Conservation (phyloP, 1,284 basidiomycete genomes). For the Sanguinoderma infundibulare region DNA sequence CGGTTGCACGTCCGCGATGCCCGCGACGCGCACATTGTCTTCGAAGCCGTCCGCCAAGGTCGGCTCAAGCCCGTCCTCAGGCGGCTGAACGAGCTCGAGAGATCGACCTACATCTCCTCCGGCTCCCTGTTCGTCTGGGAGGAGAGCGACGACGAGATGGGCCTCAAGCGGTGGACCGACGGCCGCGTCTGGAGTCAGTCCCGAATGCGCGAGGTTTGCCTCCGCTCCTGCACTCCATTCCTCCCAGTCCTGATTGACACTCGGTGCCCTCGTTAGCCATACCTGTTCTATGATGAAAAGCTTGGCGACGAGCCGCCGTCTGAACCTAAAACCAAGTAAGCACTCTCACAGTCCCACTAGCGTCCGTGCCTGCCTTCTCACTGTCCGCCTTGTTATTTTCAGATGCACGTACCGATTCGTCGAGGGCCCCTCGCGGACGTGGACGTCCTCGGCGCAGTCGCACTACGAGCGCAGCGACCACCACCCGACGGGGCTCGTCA, state of each 20-base stretch:
- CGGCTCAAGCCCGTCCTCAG: slow-evolving; percentile 52
- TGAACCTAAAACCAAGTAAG: slow-evolving; percentile 46
- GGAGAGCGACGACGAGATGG: slow-evolving; percentile 65
- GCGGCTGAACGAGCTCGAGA: slow-evolving; percentile 62
- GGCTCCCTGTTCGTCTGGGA: slow-evolving; percentile 72
- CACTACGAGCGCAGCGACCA: slow-evolving; percentile 60
- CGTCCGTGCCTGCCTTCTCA: slow-evolving; percentile 20
- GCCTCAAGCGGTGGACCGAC: slow-evolving; percentile 68
- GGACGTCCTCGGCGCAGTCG: slow-evolving; percentile 57
- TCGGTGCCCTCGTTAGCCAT: slow-evolving; percentile 46
- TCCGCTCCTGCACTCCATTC: slow-evolving; percentile 15
- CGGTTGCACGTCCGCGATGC: slow-evolving; percentile 66
- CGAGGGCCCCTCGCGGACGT: slow-evolving; percentile 54
- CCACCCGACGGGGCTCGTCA: slow-evolving; percentile 58
- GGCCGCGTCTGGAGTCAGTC: slow-evolving; percentile 70
- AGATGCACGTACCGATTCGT: slow-evolving; percentile 57
- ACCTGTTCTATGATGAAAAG: slow-evolving; percentile 71
- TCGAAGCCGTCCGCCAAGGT: slow-evolving; percentile 62
- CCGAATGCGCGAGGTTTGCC: slow-evolving; percentile 60
- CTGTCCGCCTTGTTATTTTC: slow-evolving; percentile 1
- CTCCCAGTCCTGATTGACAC: slow-evolving; percentile 18
- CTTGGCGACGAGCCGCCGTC: slow-evolving; percentile 46
- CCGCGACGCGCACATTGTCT: slow-evolving; percentile 62
- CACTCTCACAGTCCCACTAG: slow-evolving; percentile 16
- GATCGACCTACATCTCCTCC: slow-evolving; percentile 57